These are phyloP conservation scores for Geopyxis carbonaria DNA, from an alignment of 495 filamentous ascomycete species.

Conservation along the genomic window DNA sequence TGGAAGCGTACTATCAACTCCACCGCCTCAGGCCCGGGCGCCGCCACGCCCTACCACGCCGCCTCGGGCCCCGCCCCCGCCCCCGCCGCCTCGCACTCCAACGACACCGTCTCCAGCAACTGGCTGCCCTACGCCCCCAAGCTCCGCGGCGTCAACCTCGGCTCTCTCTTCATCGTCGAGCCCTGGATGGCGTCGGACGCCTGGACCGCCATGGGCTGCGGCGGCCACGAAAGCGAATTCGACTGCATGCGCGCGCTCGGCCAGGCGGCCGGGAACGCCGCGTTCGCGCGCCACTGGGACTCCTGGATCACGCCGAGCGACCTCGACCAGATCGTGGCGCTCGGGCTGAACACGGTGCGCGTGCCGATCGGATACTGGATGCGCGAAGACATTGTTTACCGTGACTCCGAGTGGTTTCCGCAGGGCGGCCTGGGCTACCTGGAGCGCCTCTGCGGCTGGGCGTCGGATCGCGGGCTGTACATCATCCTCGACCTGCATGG, in stretches of 20 bases:
- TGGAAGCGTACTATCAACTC: no score
- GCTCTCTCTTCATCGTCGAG: constrained; percentile 42
- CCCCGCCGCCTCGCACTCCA: no score
- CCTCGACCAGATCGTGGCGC: constrained; percentile 35
- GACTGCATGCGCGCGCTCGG: constrained; percentile 40
- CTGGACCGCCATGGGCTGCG: constrained; percentile 41
- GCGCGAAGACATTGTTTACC: constrained; percentile 38
- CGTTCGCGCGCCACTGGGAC: constrained; percentile 41
- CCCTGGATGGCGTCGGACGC: constrained; percentile 38
- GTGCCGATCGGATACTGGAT: constrained; percentile 52
- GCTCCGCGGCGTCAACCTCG: constrained; percentile 45
- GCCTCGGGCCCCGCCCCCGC: no score
- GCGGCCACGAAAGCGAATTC: constrained; percentile 34
- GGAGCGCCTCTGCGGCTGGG: constrained; percentile 38
- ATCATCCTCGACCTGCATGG: constrained; percentile 49
- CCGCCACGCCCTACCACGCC: no score
- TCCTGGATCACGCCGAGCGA: constrained; percentile 33
- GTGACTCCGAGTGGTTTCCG: constrained; percentile 38
- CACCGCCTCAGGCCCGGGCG: no score
- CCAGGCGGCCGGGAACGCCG: constrained; percentile 26
- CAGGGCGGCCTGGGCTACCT: constrained; percentile 39
- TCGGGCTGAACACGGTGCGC: constrained; percentile 44
- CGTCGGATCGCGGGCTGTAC: constrained; percentile 38
- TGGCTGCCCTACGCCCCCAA: constrained; percentile 31
- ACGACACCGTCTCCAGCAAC: constrained; percentile 2